phyloP scores from a whole-genome alignment of 2,329 filamentous ascomycete species.

The Fusarium mexicanum region DNA sequence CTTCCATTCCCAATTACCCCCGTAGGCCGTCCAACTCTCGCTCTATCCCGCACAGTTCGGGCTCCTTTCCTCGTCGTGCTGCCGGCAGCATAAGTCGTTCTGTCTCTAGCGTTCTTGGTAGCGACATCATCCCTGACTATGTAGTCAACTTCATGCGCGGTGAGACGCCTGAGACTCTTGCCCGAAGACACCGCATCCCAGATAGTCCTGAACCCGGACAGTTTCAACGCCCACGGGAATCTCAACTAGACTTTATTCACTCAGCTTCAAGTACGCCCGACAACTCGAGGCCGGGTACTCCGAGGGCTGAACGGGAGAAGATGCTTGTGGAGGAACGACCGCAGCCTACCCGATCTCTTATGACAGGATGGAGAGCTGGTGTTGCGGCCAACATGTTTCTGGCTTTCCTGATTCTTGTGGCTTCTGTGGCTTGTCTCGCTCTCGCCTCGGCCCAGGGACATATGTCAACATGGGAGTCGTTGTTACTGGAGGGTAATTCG shows the following conservation, averaged over 20 bases:
- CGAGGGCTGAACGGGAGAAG: slow-evolving; percentile 41
- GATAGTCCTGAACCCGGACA: slow-evolving; percentile 42
- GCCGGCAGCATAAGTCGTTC: slow-evolving; percentile 44
- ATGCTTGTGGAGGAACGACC: slow-evolving; percentile 37
- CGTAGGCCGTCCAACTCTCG: slow-evolving; percentile 34
- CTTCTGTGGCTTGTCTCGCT: slow-evolving; percentile 52
- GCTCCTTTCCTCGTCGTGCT: slow-evolving; percentile 38
- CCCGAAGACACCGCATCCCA: slow-evolving; percentile 51
- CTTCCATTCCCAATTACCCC: slow-evolving; percentile 34
- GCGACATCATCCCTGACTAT: slow-evolving; percentile 64
- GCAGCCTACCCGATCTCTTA: slow-evolving; percentile 40
- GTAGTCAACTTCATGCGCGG: slow-evolving; percentile 65
- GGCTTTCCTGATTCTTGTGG: slow-evolving; percentile 51
- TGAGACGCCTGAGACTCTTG: slow-evolving; percentile 64
- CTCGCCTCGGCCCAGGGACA: slow-evolving; percentile 49
- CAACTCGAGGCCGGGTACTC: slow-evolving; percentile 35
- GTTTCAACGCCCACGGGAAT: slow-evolving; percentile 31
- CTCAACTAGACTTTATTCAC: slow-evolving; percentile 26
- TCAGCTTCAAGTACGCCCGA: slow-evolving; percentile 15
- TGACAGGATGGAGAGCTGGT: slow-evolving; percentile 60
- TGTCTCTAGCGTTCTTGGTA: slow-evolving; percentile 49
- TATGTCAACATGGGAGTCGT: slow-evolving; percentile 48
- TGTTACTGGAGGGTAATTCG: slow-evolving; percentile 54
- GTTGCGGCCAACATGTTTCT: slow-evolving; percentile 56
- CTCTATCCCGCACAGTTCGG: slow-evolving; percentile 35